Conservation (phyloP, 805 yeast genomes). For the Lipomyces chichibuensis region DNA sequence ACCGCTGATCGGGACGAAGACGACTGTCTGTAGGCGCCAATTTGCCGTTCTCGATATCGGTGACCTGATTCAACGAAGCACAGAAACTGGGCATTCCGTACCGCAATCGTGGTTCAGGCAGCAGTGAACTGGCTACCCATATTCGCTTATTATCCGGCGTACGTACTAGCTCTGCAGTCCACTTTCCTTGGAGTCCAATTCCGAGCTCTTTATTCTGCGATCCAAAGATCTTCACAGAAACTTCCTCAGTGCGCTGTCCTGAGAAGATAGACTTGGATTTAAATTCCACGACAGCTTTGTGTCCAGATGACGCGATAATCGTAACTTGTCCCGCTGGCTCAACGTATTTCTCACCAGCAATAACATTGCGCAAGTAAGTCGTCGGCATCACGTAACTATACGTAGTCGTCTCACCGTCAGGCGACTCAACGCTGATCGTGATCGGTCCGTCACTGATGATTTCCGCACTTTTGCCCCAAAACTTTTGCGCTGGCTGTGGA, state of each 20-base stretch:
- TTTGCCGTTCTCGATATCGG: conserved; percentile 62
- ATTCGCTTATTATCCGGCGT: conserved; percentile 41
- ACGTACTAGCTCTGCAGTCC: conserved; percentile 71
- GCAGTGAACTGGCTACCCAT: conserved; percentile 74
- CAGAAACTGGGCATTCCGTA: conserved; percentile 88
- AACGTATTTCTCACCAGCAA: conserved; percentile 92
- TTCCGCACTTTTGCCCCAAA: conserved; percentile 94
- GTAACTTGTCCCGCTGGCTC: conserved; percentile 79
- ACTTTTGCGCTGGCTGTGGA: conserved; percentile 76
- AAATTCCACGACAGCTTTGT: conserved; percentile 70
- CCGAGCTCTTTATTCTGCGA: conserved; percentile 41
- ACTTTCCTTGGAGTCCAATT: conserved; percentile 61
- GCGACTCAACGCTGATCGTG: conserved; percentile 56
- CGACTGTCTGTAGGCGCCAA: conserved; percentile 90
- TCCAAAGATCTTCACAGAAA: conserved; percentile 50
- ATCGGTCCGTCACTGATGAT: conserved; percentile 73
- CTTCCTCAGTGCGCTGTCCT: conserved; percentile 69
- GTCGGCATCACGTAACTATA: conserved; percentile 84
- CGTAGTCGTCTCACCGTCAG: conserved; percentile 39
- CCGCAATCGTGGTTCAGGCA: conserved; percentile 60
- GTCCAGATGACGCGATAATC: conserved; percentile 65
- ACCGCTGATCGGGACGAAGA: conserved; percentile 78
- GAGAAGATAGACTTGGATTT: conserved; percentile 84
- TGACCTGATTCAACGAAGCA: conserved; percentile 77
- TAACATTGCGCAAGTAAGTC: conserved; percentile 76